Conservation (phyloP, 2,329 filamentous ascomycete genomes). For the Monosporascus sp. region DNA sequence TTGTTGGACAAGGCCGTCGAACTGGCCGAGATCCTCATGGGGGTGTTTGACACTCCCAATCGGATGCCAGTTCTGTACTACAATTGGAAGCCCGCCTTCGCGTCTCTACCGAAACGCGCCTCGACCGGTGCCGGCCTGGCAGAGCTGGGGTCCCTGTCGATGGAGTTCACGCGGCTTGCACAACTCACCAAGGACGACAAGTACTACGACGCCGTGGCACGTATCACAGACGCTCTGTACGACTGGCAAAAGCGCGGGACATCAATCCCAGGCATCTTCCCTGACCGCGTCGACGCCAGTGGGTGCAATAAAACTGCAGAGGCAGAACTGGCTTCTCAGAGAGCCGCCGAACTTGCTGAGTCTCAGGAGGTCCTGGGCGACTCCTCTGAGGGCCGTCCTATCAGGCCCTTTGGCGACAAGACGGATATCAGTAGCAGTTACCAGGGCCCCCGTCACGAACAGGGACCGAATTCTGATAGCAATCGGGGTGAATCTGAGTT, state of each 20-base stretch:
- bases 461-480: background rate
- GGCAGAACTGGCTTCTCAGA: slow-evolving; percentile 30
- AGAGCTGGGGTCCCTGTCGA: slow-evolving; percentile 73
- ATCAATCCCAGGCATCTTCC: slow-evolving; percentile 73
- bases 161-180: slow-evolving; percentile 86
- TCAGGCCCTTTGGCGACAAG: background rate
- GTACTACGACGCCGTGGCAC: slow-evolving; percentile 86
- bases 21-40: slow-evolving; percentile 65
- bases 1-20: slow-evolving; percentile 68
- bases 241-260: slow-evolving; percentile 66
- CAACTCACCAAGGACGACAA: slow-evolving; percentile 76
- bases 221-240: slow-evolving; percentile 76
- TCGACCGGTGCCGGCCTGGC: slow-evolving; percentile 50
- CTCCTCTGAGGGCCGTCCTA: background rate
- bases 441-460: background rate
- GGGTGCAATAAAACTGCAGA: slow-evolving; percentile 63
- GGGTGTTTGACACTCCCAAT: slow-evolving; percentile 81
- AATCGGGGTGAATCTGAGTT: background rate
- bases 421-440: background rate
- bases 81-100: slow-evolving; percentile 63
- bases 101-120: slow-evolving; percentile 60
- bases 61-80: slow-evolving; percentile 85
- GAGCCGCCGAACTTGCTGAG: slow-evolving; percentile 16
- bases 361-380: slow-evolving; percentile 1
- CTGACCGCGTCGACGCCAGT: slow-evolving; percentile 69